These are phyloP conservation scores for Botrytis fabae DNA, from an alignment of 2,329 filamentous ascomycete genomes.

Conservation along the genomic window DNA sequence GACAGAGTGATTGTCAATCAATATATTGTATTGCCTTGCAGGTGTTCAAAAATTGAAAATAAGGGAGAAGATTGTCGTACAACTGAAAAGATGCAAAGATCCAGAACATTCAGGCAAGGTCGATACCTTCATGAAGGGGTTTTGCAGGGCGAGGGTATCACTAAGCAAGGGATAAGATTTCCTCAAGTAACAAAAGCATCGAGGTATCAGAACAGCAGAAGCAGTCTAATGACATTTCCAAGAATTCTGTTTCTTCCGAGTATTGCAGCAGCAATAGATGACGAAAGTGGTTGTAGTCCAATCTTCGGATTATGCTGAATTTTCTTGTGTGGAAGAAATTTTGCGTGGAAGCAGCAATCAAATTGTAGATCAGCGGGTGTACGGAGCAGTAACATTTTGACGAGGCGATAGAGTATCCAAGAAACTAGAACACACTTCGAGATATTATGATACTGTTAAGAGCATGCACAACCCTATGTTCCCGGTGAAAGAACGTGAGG, in stretches of 20 bases:
- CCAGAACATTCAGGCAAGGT: neutral
- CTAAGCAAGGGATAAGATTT: neutral
- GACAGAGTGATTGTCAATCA: neutral
- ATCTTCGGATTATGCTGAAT: neutral
- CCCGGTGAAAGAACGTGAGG: neutral
- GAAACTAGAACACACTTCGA: neutral
- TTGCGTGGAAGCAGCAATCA: too few relatives aligned
- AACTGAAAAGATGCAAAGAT: neutral
- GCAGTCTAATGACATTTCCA: neutral
- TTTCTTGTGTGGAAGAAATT: neutral
- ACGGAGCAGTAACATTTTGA: neutral
- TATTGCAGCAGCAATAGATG: neutral
- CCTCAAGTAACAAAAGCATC: neutral
- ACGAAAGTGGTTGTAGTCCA: neutral
- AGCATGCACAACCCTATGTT: neutral
- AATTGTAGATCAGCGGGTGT: neutral
- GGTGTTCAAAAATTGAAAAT: constrained; percentile 1
- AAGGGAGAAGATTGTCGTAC: neutral
- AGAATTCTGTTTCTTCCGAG: neutral
- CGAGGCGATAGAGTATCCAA: neutral
- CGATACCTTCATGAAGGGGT: neutral
- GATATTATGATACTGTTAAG: neutral
- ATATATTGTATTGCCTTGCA: constrained; percentile 28
- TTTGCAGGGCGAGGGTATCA: neutral
- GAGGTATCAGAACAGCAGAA: neutral